phyloP scores from a whole-genome alignment of 1,139 yeast genomes.

The Blastobotrys proliferans region DNA sequence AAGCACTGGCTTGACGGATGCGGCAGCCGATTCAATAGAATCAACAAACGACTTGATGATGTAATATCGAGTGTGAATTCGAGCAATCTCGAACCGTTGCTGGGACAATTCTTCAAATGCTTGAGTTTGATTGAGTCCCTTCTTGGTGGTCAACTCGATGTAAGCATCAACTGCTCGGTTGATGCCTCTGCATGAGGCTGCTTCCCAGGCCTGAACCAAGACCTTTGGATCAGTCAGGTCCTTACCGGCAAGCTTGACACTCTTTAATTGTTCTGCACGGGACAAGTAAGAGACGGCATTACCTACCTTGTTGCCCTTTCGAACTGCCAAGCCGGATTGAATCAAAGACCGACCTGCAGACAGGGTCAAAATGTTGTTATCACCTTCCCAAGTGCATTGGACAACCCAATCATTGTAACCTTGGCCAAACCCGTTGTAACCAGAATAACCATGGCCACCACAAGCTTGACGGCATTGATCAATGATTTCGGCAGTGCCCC shows the following conservation, averaged over 20 bases:
- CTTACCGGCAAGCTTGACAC: slow-evolving; percentile 27
- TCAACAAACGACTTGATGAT: slow-evolving; percentile 37
- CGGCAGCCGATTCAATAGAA: slow-evolving; percentile 30
- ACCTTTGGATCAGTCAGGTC: slow-evolving; percentile 32
- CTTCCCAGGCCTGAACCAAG: slow-evolving; percentile 40
- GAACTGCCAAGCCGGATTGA: slow-evolving; percentile 32
- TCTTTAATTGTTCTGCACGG: slow-evolving; percentile 23
- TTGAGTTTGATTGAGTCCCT: slow-evolving; percentile 32
- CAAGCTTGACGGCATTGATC: slow-evolving; percentile 94
- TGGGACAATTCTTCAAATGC: slow-evolving; percentile 44
- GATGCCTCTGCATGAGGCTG: slow-evolving; percentile 37
- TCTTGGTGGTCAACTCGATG: slow-evolving; percentile 23
- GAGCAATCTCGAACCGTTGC: slow-evolving; percentile 42
- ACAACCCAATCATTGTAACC: slow-evolving; percentile 92
- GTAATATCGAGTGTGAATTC: slow-evolving; percentile 40
- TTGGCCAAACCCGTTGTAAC: slow-evolving; percentile 85
- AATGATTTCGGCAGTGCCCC: slow-evolving; percentile 75
- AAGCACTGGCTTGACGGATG: slow-evolving; percentile 38
- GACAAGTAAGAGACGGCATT: slow-evolving; percentile 32
- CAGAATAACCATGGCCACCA: slow-evolving; percentile 94
- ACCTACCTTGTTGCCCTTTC: slow-evolving; percentile 32
- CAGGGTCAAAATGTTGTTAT: slow-evolving; percentile 79
- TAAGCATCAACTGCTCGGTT: slow-evolving; percentile 34
- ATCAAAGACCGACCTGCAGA: slow-evolving; percentile 59
- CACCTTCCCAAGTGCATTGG: slow-evolving; percentile 98